A percentile compares a stretch with the other conserved stretches of the same genome.
Evolutionary conservation across 352 stramenopile genomes (phyloP).

Genomic region (Globisporangium emineosum): DNA sequence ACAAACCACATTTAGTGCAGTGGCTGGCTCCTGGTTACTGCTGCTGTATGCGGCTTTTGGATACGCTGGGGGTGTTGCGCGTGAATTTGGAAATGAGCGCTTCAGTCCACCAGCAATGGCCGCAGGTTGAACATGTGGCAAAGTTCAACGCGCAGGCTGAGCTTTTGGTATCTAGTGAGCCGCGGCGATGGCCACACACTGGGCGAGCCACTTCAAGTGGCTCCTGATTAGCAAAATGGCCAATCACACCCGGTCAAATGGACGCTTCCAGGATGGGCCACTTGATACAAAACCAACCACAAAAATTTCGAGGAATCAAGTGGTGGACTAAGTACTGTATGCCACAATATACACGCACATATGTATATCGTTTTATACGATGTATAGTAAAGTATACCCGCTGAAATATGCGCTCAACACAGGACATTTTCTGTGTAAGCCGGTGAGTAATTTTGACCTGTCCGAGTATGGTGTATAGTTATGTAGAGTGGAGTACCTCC

Average conservation of each 20-base stretch:
- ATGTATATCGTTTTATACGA: background rate
- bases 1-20: conserved; percentile 6
- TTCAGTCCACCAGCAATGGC: background rate
- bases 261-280: conserved; percentile 1
- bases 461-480: background rate
- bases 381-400: background rate
- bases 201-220: conserved; percentile 1
- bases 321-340: conserved; percentile 3
- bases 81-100: conserved; percentile 4
- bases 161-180: conserved; percentile 11
- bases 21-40: too few species aligned
- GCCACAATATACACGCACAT: background rate
- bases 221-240: conserved; percentile 4
- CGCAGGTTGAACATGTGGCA: conserved; percentile 2
- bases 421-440: background rate
- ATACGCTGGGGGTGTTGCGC: background rate
- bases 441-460: background rate
- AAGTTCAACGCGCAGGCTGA: conserved; percentile 12
- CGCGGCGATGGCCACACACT: conserved; percentile 22
- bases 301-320: conserved; percentile 22
- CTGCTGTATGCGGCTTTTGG: background rate
- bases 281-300: conserved; percentile 7
- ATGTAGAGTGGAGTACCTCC: background rate
- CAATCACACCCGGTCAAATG: background rate
- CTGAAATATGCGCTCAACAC: background rate